These are phyloP conservation scores for Salvia rosmarinus DNA, from an alignment of 257 asterid genomes.

Conservation along the genomic window DNA sequence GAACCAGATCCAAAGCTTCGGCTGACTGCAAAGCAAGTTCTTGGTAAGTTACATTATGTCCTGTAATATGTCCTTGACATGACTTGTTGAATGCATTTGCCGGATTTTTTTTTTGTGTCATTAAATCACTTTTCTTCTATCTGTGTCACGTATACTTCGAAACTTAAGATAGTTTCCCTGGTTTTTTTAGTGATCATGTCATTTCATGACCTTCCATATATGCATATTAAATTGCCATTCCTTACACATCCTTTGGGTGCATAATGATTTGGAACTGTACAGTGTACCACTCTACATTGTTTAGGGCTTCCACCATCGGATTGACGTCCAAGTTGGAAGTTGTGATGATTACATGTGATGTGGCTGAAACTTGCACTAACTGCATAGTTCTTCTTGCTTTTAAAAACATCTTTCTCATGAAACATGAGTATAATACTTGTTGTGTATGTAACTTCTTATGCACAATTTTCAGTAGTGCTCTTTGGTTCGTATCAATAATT, in stretches of 20 bases:
- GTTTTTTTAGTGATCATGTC: slow-evolving; percentile 12
- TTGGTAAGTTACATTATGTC: slow-evolving; percentile 78
- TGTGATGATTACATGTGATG: not conserved
- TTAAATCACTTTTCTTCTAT: not conserved
- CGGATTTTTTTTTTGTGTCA: not conserved
- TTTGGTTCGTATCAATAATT: not conserved
- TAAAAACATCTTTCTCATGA: not conserved
- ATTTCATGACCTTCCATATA: not conserved
- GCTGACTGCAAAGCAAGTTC: slow-evolving; percentile 90
- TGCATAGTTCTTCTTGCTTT: not conserved
- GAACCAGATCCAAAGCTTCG: slow-evolving; percentile 95
- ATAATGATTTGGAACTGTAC: not conserved
- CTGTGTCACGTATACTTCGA: not conserved
- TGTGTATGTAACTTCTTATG: not conserved
- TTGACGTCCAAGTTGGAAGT: not conserved
- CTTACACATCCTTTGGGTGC: slow-evolving; percentile 1
- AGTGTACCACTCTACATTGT: not conserved
- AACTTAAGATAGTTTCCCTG: not conserved
- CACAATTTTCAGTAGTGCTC: not conserved
- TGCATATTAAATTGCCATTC: slow-evolving; percentile 11
- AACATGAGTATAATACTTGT: slow-evolving; percentile 8
- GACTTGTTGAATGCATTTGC: slow-evolving; percentile 21
- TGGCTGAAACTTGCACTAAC: slow-evolving; percentile 14
- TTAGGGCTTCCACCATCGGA: slow-evolving; percentile 2
- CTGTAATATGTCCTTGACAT: slow-evolving; percentile 7